Conservation (phyloP, 306 rosid genomes). For the Gastrolobium bilobum region DNA sequence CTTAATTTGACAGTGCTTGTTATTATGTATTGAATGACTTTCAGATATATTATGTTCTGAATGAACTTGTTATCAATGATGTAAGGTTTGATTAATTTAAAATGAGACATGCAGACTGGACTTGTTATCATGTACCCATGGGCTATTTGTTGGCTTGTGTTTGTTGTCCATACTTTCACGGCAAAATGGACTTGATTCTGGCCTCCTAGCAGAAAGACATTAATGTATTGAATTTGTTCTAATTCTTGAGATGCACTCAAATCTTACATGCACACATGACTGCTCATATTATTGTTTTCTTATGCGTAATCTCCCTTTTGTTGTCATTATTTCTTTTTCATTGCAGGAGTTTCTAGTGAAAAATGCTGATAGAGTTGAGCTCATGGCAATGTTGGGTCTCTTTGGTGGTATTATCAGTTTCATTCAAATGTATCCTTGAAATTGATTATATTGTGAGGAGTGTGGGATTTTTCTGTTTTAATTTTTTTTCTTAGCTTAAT, state of each 20-base stretch:
- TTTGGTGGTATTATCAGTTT: conserved; percentile 88
- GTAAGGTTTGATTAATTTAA: neutral
- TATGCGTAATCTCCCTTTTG: neutral
- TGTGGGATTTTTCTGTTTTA: conserved; percentile 35
- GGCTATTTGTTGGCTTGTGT: conserved; percentile 17
- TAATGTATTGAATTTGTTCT: neutral
- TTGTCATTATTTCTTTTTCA: conserved; percentile 34
- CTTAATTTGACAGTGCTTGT: neutral
- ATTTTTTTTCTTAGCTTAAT: neutral
- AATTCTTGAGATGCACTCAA: neutral
- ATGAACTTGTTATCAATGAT: neutral
- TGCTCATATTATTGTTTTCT: conserved; percentile 3
- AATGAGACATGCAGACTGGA: neutral
- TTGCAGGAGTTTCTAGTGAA: conserved; percentile 90
- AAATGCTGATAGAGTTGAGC: conserved; percentile 89
- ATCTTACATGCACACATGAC: neutral
- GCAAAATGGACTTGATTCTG: conserved; percentile 9
- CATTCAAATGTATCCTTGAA: conserved; percentile 94
- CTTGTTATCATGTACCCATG: neutral
- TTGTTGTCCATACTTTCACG: conserved; percentile 1
- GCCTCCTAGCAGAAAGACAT: conserved; percentile 2
- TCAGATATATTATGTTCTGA: neutral
- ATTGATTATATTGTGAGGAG: conserved; percentile 15
- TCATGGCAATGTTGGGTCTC: conserved; percentile 85
- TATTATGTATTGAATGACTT: neutral